Percentiles rank a stretch among this genome's conserved stretches.
Conservation (phyloP, 495 filamentous ascomycete species). For the Terfezia claveryi region DNA sequence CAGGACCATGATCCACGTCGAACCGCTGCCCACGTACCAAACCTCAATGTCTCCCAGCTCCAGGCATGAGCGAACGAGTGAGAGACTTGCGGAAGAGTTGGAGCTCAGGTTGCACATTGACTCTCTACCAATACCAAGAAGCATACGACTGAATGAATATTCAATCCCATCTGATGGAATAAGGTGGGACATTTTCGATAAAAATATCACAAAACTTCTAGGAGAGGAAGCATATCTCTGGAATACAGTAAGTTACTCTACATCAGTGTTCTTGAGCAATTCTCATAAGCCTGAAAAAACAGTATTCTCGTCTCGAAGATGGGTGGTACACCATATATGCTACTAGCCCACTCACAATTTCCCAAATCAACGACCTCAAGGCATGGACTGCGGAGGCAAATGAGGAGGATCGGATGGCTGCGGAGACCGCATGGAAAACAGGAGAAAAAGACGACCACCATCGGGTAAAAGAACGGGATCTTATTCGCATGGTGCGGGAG, state of each 20-base stretch:
- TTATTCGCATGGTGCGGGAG: too few relatives aligned
- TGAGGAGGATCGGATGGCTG: not conserved
- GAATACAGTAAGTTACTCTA: not conserved
- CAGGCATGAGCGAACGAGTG: too few relatives aligned
- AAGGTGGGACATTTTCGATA: not conserved
- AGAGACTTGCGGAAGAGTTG: too few relatives aligned
- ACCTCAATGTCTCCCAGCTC: too few relatives aligned
- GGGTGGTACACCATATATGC: not conserved
- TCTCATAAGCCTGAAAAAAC: not conserved
- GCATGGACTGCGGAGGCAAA: not conserved
- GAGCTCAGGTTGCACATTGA: too few relatives aligned
- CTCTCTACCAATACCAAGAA: not conserved
- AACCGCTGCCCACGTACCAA: too few relatives aligned
- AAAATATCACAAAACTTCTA: not conserved
- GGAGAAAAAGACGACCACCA: too few relatives aligned
- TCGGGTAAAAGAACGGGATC: too few relatives aligned
- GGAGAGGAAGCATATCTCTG: not conserved
- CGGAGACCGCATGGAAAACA: too few relatives aligned
- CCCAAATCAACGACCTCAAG: not conserved
- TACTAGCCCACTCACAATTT: not conserved
- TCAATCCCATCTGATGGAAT: constrained; percentile 3
- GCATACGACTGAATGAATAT: not conserved
- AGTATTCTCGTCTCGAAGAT: not conserved
- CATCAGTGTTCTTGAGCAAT: not conserved
- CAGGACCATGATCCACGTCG: too few relatives aligned